Evolutionary conservation across 352 stramenopile species (phyloP), one percentile per base, ranked within the genome.

Genomic region (Globisporangium heterothallicum): DNA sequence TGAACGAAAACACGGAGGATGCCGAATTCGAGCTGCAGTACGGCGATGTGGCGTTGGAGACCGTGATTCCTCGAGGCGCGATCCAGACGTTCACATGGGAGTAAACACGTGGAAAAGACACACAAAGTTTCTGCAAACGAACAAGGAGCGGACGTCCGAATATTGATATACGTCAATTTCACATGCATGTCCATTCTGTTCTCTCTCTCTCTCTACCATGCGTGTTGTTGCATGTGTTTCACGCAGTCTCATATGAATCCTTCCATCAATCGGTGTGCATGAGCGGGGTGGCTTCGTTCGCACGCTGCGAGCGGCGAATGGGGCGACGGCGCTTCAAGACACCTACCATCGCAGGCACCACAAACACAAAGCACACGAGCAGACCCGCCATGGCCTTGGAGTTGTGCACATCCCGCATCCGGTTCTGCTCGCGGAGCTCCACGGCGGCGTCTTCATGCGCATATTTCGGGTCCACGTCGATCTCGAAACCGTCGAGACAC

Each of bases 1-100:
- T 94, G 54, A 94, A 94, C 56, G 80, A 92, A 48, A 92, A 94
- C 68, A 86, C 78, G 22, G 80, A 90, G 50, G 67, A 78, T 18
- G 78, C 73, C 0, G 48, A 70, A 27, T 90, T 94, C 26, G 69
- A 83, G 47, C 50, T 94, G 32, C 64, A 78, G 21, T 66, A 74
- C 43, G 70, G 63, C 14, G 74, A 61, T 25, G 43, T 60, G 19
- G 60, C 62, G n/a, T 46, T 90, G 26, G 56, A 75, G 27, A 84
- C 76, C 24, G 75, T 64, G 7, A 60, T 93, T 21, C 78, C 78
- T 13, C 49, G 53, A 16, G 65, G 73, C 26, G 78, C 71, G 22
- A 93, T 93, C 51, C 78, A 73, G 9, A 93, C 83, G 41, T 91
- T 79, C 52, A 71, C 59, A 13, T 93, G 83, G 83, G 63, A 80